Conservation (phyloP, 2,329 filamentous ascomycete species). For the Parastagonospora avenae region DNA sequence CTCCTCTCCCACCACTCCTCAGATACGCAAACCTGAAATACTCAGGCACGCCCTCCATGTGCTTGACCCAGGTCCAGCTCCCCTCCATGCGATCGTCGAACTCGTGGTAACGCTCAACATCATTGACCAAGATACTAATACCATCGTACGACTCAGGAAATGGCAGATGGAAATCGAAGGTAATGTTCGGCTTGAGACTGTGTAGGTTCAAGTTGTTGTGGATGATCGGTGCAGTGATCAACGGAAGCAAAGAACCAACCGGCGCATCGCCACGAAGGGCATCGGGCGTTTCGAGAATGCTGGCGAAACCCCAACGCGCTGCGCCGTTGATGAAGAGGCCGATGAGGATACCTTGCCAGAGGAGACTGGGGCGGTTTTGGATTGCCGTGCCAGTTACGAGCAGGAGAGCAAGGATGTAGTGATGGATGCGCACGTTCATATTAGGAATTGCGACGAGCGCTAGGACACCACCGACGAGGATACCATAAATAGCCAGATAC, state of each 20-base stretch:
- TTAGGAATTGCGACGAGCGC: conserved; percentile 76
- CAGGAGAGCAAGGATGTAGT: conserved; percentile 88
- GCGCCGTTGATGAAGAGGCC: conserved; percentile 94
- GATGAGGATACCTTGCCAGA: conserved; percentile 88
- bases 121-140: conserved; percentile 80
- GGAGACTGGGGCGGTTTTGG: conserved; percentile 80
- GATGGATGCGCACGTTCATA: conserved; percentile 86
- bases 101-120: conserved; percentile 78
- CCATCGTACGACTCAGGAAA: conserved; percentile 67
- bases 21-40: conserved; percentile 81
- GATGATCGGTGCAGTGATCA: conserved; percentile 47
- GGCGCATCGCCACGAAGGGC: conserved; percentile 65
- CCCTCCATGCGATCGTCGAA: conserved; percentile 59
- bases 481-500: conserved; percentile 77
- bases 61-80: conserved; percentile 65
- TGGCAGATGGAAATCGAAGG: conserved; percentile 62
- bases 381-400: conserved; percentile 87
- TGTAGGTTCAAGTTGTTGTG: conserved; percentile 51
- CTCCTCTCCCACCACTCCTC: conserved; percentile 66
- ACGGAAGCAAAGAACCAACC: conserved; percentile 65
- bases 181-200: conserved; percentile 59
- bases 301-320: conserved; percentile 91
- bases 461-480: conserved; percentile 70
- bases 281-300: conserved; percentile 80
- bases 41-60: conserved; percentile 58